A percentile compares a stretch with the other conserved stretches of the same genome.
Conservation (phyloP, 2,329 filamentous ascomycete genomes). For the Tolypocladium endophyticum region DNA sequence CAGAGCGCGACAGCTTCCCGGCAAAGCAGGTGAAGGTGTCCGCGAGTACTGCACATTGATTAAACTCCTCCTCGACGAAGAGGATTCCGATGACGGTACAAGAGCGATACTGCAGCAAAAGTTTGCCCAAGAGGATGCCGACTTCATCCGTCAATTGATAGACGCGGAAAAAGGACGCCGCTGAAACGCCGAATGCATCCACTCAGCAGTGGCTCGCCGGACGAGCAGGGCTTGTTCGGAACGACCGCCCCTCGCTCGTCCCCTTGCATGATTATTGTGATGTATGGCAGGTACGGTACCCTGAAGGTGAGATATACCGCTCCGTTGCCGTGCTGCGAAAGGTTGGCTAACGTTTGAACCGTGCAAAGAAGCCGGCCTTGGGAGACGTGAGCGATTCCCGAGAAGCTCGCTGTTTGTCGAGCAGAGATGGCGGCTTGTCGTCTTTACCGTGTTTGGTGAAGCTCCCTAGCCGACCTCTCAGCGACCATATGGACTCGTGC, state of each 20-base stretch:
- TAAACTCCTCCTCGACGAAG: constrained; percentile 32
- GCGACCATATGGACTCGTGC: constrained; percentile 37
- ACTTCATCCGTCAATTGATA: constrained; percentile 38
- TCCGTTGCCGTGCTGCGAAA: no score
- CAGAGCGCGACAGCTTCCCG: constrained; percentile 34
- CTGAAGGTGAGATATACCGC: not conserved
- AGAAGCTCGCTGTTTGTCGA: constrained; percentile 6
- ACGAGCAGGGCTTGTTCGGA: not conserved
- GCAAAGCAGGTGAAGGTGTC: constrained; percentile 48
- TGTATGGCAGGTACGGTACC: not conserved
- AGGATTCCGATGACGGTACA: constrained; percentile 16
- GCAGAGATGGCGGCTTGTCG: constrained; percentile 10
- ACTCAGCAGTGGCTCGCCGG: not conserved
- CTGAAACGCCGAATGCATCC: not conserved
- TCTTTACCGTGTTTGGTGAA: constrained; percentile 17
- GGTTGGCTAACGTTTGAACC: constrained; percentile 28
- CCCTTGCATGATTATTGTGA: constrained; percentile 2
- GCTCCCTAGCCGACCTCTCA: constrained; percentile 30
- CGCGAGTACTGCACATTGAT: constrained; percentile 51
- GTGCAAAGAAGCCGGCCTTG: constrained; percentile 29
- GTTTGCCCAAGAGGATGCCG: constrained; percentile 34
- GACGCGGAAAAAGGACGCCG: constrained; percentile 28
- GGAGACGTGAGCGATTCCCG: constrained; percentile 18
- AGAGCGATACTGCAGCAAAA: constrained; percentile 31
- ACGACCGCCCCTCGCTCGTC: not conserved